Conservation (phyloP, 1,139 yeast genomes). For the Debaryomyces sp. region DNA sequence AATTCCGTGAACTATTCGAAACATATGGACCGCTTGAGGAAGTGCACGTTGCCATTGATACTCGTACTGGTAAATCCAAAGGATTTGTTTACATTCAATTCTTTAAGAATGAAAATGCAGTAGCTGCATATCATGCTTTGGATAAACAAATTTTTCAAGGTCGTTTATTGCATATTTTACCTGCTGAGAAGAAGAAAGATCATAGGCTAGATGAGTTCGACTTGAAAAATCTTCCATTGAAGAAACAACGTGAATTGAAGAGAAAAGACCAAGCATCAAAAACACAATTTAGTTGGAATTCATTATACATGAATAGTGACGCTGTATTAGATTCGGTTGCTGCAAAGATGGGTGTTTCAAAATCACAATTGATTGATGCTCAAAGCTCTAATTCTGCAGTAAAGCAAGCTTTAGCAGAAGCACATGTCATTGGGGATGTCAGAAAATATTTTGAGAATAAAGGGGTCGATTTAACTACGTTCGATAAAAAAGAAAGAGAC, state of each 20-base stretch:
- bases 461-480: conserved; percentile 82
- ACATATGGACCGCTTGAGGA: conserved; percentile 65
- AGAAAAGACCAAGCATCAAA: conserved; percentile 83
- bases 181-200: conserved; percentile 79
- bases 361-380: conserved; percentile 84
- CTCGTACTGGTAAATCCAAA: conserved; percentile 86
- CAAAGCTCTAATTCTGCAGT: conserved; percentile 88
- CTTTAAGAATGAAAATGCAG: conserved; percentile 67
- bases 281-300: conserved; percentile 92
- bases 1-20: conserved; percentile 62
- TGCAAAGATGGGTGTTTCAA: conserved; percentile 74
- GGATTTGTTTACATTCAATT: conserved; percentile 91
- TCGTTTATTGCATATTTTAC: conserved; percentile 83
- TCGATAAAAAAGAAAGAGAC: conserved; percentile 73
- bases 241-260: conserved; percentile 85
- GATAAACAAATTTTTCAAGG: conserved; percentile 96
- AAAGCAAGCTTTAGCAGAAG: conserved; percentile 97
- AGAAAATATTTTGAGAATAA: conserved; percentile 80
- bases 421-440: conserved; percentile 91
- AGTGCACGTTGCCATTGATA: conserved; percentile 90
- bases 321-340: conserved; percentile 94
- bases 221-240: conserved; percentile 83
- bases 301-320: conserved; percentile 85
- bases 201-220: conserved; percentile 89
- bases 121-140: conserved; percentile 66